A percentile compares a stretch with the other conserved stretches of the same genome.
Conservation (phyloP, 1,284 basidiomycete species). For the Cryptococcus hybrid region DNA sequence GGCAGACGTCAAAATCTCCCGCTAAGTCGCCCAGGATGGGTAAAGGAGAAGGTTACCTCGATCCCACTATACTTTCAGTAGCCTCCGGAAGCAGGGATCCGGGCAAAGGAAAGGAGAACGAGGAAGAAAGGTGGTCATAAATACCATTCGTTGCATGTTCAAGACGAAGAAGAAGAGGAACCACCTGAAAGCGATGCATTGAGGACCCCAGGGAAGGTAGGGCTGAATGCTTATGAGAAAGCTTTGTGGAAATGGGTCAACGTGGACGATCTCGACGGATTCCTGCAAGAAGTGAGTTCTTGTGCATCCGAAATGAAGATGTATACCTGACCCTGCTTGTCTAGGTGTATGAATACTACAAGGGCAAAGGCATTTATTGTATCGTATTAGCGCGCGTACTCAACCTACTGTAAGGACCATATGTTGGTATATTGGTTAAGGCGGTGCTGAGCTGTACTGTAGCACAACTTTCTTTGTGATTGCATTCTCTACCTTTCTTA, state of each 20-base stretch:
- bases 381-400: constrained; percentile 83
- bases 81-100: constrained; percentile 9
- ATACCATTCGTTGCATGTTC: constrained; percentile 52
- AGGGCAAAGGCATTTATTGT: constrained; percentile 92
- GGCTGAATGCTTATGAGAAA: constrained; percentile 78
- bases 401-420: constrained; percentile 79
- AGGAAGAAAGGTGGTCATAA: constrained; percentile 19
- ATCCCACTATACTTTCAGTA: constrained; percentile 15
- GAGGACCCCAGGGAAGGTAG: constrained; percentile 35
- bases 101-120: constrained; percentile 30
- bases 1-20: constrained; percentile 14
- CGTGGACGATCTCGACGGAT: constrained; percentile 91
- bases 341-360: constrained; percentile 81
- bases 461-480: constrained; percentile 98
- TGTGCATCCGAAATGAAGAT: background rate
- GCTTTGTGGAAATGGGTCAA: constrained; percentile 99
- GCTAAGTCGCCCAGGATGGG: constrained; percentile 1
- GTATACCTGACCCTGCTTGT: constrained; percentile 4
- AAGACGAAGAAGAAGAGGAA: constrained; percentile 52
- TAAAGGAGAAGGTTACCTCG: constrained; percentile 21
- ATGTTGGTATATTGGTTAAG: background rate
- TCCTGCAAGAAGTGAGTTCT: constrained; percentile 75
- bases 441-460: constrained; percentile 10
- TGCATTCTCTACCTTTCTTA: constrained; percentile 89
- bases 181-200: constrained; percentile 26